These are phyloP conservation scores for Tritrichomonas musculus DNA, from an alignment of 208 protist genomes.

Conservation along the genomic window DNA sequence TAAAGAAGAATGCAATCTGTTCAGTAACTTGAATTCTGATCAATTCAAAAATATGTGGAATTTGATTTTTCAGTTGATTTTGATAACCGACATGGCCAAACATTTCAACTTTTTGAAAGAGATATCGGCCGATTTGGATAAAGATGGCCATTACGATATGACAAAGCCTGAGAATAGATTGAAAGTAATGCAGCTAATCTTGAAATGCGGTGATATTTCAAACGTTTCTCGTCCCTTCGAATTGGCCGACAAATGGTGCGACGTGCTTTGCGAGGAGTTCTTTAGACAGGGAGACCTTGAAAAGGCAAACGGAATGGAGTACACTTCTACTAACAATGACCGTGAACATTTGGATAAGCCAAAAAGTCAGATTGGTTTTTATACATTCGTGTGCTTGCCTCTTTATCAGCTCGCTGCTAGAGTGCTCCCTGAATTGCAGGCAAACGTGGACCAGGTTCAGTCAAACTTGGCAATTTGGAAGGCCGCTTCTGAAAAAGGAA, in stretches of 20 bases:
- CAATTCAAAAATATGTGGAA: conserved; percentile 46
- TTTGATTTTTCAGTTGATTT: conserved; percentile 49
- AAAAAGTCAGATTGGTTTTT: conserved; percentile 13
- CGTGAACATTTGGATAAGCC: background rate
- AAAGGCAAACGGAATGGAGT: background rate
- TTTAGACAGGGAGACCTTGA: conserved; percentile 13
- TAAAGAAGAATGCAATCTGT: conserved; percentile 41
- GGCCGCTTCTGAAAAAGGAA: background rate
- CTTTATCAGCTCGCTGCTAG: background rate
- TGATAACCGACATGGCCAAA: conserved; percentile 54
- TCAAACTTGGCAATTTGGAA: background rate
- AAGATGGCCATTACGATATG: no score
- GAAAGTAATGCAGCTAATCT: background rate
- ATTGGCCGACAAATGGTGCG: background rate
- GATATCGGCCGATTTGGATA: background rate
- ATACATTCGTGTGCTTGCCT: conserved; percentile 1
- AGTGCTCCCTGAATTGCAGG: background rate
- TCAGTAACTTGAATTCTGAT: conserved; percentile 38
- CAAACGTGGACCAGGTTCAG: background rate
- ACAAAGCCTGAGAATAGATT: background rate
- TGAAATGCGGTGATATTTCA: background rate
- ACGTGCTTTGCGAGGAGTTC: background rate
- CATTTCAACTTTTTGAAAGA: conserved; percentile 49
- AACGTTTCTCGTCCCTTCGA: conserved; percentile 13
- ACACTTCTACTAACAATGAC: background rate